These are phyloP conservation scores for Talaromyces wortmannii DNA, from an alignment of 495 filamentous ascomycete genomes.

Conservation along the genomic window DNA sequence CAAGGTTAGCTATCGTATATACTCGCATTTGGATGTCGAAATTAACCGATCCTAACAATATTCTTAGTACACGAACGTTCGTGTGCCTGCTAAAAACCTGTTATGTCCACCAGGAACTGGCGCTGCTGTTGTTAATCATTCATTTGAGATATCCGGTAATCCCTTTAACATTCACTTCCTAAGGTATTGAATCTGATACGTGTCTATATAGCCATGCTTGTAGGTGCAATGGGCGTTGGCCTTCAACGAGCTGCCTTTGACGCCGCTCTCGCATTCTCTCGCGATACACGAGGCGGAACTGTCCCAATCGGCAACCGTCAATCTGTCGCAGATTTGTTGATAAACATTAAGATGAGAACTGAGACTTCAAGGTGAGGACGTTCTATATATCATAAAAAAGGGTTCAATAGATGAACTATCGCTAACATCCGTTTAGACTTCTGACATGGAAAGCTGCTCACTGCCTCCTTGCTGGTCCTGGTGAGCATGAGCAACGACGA, in stretches of 20 bases:
- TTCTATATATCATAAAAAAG: background rate
- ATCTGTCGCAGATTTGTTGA: constrained; percentile 42
- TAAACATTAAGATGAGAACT: constrained; percentile 44
- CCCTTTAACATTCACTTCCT: background rate
- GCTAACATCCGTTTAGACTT: constrained; percentile 8
- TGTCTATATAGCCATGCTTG: constrained; percentile 25
- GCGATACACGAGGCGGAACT: constrained; percentile 33
- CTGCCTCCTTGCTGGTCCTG: constrained; percentile 28
- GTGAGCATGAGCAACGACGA: constrained; percentile 28
- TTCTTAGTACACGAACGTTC: constrained; percentile 35
- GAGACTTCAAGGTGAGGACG: constrained; percentile 28
- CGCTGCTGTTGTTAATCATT: constrained; percentile 20
- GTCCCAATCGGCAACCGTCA: constrained; percentile 38
- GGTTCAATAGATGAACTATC: too few species aligned
- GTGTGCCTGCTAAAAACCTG: constrained; percentile 38
- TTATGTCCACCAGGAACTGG: constrained; percentile 35
- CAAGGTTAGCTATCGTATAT: background rate
- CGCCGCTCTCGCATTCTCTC: constrained; percentile 40
- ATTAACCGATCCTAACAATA: background rate
- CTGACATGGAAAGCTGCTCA: constrained; percentile 46
- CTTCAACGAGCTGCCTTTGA: constrained; percentile 49
- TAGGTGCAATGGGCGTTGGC: constrained; percentile 46
- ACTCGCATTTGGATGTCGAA: too few species aligned
- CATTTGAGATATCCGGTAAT: constrained; percentile 28
- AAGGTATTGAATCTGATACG: background rate